Base-by-base conservation (phyloP, 345 rosid genomes). In the Erodium maritimum region DNA sequence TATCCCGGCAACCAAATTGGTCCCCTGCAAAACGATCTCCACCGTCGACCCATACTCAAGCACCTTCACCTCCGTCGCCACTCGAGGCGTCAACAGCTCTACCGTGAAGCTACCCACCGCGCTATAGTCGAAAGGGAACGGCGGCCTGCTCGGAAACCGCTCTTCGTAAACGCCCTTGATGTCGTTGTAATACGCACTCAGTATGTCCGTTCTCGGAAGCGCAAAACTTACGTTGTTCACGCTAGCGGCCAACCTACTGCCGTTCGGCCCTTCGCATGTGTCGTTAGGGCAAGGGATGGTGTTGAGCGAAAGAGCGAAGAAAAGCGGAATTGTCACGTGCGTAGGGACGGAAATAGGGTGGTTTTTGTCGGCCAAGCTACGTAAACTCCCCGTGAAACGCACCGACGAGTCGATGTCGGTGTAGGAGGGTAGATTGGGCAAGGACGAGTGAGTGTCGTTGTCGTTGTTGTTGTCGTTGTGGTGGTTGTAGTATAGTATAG, bases 141-240 rank as follows among this genome's bases (percentile, higher is more conserved):
- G 63, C 0, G 77, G 77, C 17, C 64, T 64, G 17, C 12, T 22
- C 2, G 73, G 77, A 23, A 73, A 48, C 11, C 23, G 17, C 9
- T 50, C 0, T 12, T 67, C 55, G 13, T 45, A 73, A 11, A 68
- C 77, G 2, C 72, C 69, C 2, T 65, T 61, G 57, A 73, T 67
- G 6, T 58, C 45, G 25, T n/a, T n/a, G 46, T 79, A 82, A 56
- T 82, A 82, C 13, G 87, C 80, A 55, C 57, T 22, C 2, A 82
- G 65, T 11, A 82, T 62, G 48, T 70, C 77, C 3, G 61, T 64
- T 0, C 62, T 20, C 0, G 80, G 79, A 5, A 29, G 4, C 10
- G 11, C 34, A 33, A 74, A 77, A 65, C 82, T 82, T 5, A 79
- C 58, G 58, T 82, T 82, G 45, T 76, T 82, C 54, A 79, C 33